Conservation (phyloP, 2,329 filamentous ascomycete species). For the Colletotrichum karsti region DNA sequence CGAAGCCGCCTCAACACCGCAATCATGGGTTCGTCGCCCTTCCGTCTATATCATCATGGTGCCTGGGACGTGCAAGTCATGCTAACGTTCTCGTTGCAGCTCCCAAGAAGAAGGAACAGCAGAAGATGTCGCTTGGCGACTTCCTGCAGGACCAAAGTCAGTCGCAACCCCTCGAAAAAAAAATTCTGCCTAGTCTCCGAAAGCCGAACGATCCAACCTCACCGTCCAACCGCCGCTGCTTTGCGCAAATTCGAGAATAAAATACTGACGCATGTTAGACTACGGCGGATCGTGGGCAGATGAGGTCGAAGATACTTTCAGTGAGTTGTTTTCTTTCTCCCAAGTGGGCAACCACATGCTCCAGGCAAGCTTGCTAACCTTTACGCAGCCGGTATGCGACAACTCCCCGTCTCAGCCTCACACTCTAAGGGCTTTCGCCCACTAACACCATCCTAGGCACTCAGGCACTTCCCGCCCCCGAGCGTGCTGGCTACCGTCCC, state of each 20-base stretch:
- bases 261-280: slow-evolving; percentile 44
- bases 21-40: slow-evolving; percentile 65
- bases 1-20: slow-evolving; percentile 57
- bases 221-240: slow-evolving; percentile 27
- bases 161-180: slow-evolving; percentile 46
- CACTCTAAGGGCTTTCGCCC: not conserved
- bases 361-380: slow-evolving; percentile 35
- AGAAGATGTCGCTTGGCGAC: slow-evolving; percentile 98
- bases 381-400: slow-evolving; percentile 45
- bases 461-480: slow-evolving; percentile 62
- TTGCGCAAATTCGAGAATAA: not conserved
- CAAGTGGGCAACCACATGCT: not conserved
- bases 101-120: slow-evolving; percentile 90
- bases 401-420: slow-evolving; percentile 9
- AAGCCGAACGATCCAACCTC: slow-evolving; percentile 34
- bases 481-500: slow-evolving; percentile 45
- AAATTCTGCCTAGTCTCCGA: not conserved
- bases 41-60: not conserved
- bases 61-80: not conserved
- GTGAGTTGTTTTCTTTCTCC: slow-evolving; percentile 59
- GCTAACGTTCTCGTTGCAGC: slow-evolving; percentile 58
- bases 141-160: slow-evolving; percentile 93
- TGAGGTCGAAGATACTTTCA: slow-evolving; percentile 91
- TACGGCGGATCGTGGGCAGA: slow-evolving; percentile 93
- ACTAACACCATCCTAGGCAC: slow-evolving; percentile 51